phyloP scores from a whole-genome alignment of 2,329 filamentous ascomycete species.

The Ceratocystis cubensis region DNA sequence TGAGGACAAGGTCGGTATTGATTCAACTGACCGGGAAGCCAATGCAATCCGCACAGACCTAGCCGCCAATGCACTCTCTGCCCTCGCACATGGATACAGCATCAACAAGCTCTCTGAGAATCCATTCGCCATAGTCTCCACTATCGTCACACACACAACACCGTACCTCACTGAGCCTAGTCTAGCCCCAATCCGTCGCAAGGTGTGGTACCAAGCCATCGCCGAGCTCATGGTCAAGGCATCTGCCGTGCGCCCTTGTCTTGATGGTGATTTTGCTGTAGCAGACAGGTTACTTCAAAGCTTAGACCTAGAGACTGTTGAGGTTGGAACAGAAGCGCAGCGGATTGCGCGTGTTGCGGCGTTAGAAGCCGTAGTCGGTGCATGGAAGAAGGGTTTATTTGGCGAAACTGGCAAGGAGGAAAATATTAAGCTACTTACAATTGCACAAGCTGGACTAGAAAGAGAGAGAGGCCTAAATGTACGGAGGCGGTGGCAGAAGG shows the following conservation, averaged over 20 bases:
- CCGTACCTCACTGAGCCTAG: constrained; percentile 31
- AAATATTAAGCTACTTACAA: constrained; percentile 27
- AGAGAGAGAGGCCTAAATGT: constrained; percentile 36
- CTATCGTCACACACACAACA: constrained; percentile 32
- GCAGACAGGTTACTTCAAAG: constrained; percentile 34
- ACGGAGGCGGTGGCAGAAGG: constrained; percentile 33
- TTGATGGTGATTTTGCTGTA: constrained; percentile 23
- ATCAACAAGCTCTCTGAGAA: constrained; percentile 29
- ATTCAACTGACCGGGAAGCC: constrained; percentile 29
- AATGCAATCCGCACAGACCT: background rate
- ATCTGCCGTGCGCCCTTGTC: constrained; percentile 25
- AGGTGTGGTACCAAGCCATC: constrained; percentile 41
- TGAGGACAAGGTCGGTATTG: constrained; percentile 58
- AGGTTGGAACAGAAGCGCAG: constrained; percentile 41
- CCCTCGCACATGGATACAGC: constrained; percentile 39
- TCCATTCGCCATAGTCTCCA: constrained; percentile 30
- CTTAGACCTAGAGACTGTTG: constrained; percentile 36
- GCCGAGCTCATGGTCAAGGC: constrained; percentile 32
- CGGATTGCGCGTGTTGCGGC: constrained; percentile 37
- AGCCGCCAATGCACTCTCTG: constrained; percentile 37
- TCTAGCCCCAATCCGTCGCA: constrained; percentile 35
- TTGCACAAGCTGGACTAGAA: constrained; percentile 25
- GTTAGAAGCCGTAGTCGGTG: constrained; percentile 31
- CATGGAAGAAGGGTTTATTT: constrained; percentile 35
- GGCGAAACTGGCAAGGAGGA: constrained; percentile 26